Conservation (phyloP, 1,284 basidiomycete species). For the Ustilago shanxiensis region DNA sequence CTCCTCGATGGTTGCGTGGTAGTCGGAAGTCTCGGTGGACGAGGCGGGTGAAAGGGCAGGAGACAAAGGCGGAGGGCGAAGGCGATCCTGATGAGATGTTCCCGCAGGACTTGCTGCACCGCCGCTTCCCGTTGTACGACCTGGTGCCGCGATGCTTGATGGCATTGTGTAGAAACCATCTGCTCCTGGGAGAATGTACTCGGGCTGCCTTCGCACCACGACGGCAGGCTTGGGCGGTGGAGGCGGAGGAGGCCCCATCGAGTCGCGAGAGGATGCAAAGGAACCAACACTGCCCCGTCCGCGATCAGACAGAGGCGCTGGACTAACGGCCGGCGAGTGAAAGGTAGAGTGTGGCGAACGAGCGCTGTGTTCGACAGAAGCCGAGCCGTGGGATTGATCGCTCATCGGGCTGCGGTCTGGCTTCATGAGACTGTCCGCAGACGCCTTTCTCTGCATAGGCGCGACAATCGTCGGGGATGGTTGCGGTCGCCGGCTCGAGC, state of each 20-base stretch:
- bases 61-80: constrained; percentile 28
- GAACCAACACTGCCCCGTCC: constrained; percentile 6
- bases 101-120: neutral
- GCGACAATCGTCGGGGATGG: constrained; percentile 17
- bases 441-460: constrained; percentile 31
- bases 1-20: constrained; percentile 32
- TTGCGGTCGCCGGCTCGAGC: constrained; percentile 18
- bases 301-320: neutral
- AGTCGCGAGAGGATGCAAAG: constrained; percentile 28
- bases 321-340: constrained; percentile 7
- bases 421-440: constrained; percentile 33
- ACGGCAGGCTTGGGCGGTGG: constrained; percentile 41
- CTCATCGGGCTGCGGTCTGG: constrained; percentile 36
- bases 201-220: constrained; percentile 35
- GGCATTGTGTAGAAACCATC: constrained; percentile 57
- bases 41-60: constrained; percentile 27
- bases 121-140: neutral
- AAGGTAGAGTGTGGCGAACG: constrained; percentile 7
- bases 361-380: constrained; percentile 3
- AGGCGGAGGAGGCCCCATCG: constrained; percentile 40
- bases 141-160: constrained; percentile 1
- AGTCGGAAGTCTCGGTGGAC: constrained; percentile 21
- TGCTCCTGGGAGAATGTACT: constrained; percentile 53
- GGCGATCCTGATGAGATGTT: constrained; percentile 8
- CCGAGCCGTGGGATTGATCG: constrained; percentile 23